Conservation (phyloP, 345 rosid species). For the Boechera divaricarpa region DNA sequence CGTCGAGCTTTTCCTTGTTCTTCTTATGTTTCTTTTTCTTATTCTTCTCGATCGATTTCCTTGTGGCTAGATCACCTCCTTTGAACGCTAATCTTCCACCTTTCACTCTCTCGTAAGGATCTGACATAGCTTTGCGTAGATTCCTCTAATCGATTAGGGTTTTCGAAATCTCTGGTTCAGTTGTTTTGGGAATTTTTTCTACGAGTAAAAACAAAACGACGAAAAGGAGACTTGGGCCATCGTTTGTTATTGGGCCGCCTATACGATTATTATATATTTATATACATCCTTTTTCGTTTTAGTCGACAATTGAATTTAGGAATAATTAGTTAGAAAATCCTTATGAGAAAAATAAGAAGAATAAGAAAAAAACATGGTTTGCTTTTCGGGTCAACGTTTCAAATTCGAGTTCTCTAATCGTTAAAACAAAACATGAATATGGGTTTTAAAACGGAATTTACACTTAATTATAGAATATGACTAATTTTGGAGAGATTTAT, state of each 20-base stretch:
- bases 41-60: constrained; percentile 73
- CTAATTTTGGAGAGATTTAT: no score
- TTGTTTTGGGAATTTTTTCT: neutral
- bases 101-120: constrained; percentile 71
- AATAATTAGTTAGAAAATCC: no score
- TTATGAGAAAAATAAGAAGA: no score
- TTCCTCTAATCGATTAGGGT: constrained; percentile 30
- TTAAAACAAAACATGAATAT: no score
- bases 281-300: no score
- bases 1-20: constrained; percentile 42
- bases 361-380: no score
- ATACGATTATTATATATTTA: neutral
- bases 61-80: constrained; percentile 72
- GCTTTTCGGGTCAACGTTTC: no score
- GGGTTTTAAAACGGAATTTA: no score
- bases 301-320: no score
- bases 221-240: neutral
- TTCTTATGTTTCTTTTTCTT: constrained; percentile 62
- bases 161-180: constrained; percentile 3
- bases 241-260: neutral
- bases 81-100: constrained; percentile 79
- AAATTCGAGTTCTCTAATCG: no score
- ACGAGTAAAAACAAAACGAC: neutral
- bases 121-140: constrained; percentile 54
- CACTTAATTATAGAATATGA: no score